A percentile compares a stretch with the other conserved stretches of the same genome.
Evolutionary conservation across 1,139 yeast genomes (phyloP).

Genomic region (Debaryomyces sp.): DNA sequence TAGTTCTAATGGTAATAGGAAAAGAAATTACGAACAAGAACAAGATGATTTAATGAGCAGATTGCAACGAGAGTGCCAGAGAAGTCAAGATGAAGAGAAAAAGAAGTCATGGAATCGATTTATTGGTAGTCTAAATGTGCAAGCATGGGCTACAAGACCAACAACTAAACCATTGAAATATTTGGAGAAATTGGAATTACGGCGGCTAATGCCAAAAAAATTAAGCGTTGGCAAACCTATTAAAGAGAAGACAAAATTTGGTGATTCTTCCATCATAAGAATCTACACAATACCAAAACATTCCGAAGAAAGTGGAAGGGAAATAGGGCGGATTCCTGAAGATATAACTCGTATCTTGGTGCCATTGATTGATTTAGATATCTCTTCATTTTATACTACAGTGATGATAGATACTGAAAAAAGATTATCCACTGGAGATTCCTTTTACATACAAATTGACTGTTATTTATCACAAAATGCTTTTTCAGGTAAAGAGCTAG

Average conservation of each 20-base stretch:
- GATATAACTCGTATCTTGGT: conserved; percentile 67
- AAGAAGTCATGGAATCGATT: conserved; percentile 34
- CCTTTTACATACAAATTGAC: conserved; percentile 64
- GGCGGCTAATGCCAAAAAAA: conserved; percentile 33
- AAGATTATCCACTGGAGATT: conserved; percentile 71
- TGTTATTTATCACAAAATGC: conserved; percentile 58
- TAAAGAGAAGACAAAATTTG: conserved; percentile 22
- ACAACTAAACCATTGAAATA: conserved; percentile 55
- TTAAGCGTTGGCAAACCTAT: conserved; percentile 15
- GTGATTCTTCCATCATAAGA: conserved; percentile 35
- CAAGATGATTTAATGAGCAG: conserved; percentile 17
- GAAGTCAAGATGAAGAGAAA: conserved; percentile 17
- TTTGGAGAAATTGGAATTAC: conserved; percentile 50
- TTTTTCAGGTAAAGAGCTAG: conserved; percentile 34
- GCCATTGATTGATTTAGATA: conserved; percentile 61
- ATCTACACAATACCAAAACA: conserved; percentile 29
- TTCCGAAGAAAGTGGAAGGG: conserved; percentile 40
- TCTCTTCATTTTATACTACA: conserved; percentile 58
- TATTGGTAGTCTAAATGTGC: conserved; percentile 72
- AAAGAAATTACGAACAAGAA: conserved; percentile 6
- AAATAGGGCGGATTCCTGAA: conserved; percentile 78
- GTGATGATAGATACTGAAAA: conserved; percentile 61
- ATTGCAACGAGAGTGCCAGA: conserved; percentile 16
- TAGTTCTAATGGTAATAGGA: conserved; percentile 1
- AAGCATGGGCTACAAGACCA: conserved; percentile 85